Evolutionary conservation across 2,329 filamentous ascomycete species (phyloP).

Genomic region (Trichophaea hybrida): DNA sequence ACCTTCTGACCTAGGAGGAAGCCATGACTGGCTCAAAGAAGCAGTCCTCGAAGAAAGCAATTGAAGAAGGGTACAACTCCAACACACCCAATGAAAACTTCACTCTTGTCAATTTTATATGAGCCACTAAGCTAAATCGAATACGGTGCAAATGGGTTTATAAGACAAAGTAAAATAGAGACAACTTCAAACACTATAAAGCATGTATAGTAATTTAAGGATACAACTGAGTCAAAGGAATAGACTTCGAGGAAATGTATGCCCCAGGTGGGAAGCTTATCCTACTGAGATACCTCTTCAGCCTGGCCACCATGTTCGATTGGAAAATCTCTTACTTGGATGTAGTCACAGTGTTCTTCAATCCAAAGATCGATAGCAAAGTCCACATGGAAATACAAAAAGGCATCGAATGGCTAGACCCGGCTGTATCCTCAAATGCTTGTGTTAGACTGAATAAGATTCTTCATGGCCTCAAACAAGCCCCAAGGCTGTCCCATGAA

Average conservation of each 20-base stretch:
- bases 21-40: too few species aligned
- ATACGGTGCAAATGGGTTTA: conserved; percentile 19
- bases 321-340: conserved; percentile 18
- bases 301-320: conserved; percentile 2
- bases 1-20: too few species aligned
- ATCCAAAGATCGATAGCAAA: conserved; percentile 24
- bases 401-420: not conserved
- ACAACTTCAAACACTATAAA: conserved; percentile 6
- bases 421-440: not conserved
- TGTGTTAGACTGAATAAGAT: not conserved
- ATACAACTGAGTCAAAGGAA: conserved; percentile 1
- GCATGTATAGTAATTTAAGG: conserved; percentile 7
- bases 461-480: too few species aligned
- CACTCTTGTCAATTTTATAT: too few species aligned
- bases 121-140: too few species aligned
- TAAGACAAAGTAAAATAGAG: conserved; percentile 9
- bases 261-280: conserved; percentile 1
- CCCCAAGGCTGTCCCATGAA: not conserved
- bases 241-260: conserved; percentile 9
- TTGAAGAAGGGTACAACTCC: too few species aligned
- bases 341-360: conserved; percentile 27
- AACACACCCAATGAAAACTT: too few species aligned
- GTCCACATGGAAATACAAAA: conserved; percentile 26
- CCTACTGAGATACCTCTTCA: conserved; percentile 7
- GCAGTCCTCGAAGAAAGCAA: too few species aligned